These are phyloP conservation scores for Withania somnifera DNA, from an alignment of 305 asterid species.

Conservation along the genomic window DNA sequence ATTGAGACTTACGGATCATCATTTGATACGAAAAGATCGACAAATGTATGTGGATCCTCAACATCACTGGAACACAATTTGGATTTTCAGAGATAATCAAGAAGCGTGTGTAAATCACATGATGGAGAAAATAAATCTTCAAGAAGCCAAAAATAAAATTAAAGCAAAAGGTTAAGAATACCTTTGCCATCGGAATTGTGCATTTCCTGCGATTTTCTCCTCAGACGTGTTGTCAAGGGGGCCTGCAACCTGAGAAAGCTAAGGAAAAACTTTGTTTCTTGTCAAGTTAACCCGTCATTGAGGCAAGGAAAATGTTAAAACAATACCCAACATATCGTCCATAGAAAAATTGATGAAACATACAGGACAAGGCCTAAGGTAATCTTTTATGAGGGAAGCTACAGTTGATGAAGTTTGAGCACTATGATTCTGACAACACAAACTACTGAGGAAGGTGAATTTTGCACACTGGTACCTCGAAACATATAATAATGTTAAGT, in stretches of 20 bases:
- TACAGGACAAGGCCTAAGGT: background rate
- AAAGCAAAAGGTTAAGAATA: background rate
- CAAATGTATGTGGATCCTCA: conserved; percentile 71
- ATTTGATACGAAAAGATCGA: conserved; percentile 67
- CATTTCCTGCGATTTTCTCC: conserved; percentile 60
- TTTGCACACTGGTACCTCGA: background rate
- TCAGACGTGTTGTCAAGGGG: conserved; percentile 55
- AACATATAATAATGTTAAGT: background rate
- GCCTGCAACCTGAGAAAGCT: conserved; percentile 62
- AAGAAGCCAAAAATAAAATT: background rate
- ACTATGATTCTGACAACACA: background rate
- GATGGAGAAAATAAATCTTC: background rate
- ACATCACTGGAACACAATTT: conserved; percentile 40
- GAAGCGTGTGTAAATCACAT: background rate
- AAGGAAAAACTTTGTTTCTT: conserved; percentile 31
- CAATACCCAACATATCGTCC: background rate
- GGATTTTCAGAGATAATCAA: background rate
- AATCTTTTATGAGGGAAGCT: background rate
- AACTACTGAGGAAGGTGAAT: background rate
- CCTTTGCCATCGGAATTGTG: conserved; percentile 93
- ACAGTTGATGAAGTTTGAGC: background rate
- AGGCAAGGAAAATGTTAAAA: background rate
- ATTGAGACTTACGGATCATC: conserved; percentile 62
- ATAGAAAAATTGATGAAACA: background rate
- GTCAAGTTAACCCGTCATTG: background rate